A percentile compares a stretch with the other conserved stretches of the same genome.
Conservation (phyloP, 2,329 filamentous ascomycete species). For the Triangularia verruculosa region DNA sequence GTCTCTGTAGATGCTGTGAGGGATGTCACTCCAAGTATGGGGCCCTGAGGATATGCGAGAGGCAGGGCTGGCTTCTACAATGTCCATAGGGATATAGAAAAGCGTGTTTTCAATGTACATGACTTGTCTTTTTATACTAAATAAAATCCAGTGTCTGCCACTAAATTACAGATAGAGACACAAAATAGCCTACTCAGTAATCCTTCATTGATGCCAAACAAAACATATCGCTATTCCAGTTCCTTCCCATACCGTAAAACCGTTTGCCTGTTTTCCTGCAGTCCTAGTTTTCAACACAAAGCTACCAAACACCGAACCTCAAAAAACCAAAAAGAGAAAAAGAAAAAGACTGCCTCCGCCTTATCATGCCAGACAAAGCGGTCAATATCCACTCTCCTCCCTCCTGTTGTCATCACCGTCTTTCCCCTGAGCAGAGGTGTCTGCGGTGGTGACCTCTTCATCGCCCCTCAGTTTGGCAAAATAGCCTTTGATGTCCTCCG, state of each 20-base stretch:
- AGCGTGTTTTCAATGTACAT: not conserved
- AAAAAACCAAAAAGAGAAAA: not conserved
- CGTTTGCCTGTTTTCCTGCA: not conserved
- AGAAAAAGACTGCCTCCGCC: not conserved
- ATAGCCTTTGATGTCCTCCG: slow-evolving; percentile 94
- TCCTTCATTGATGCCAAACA: not conserved
- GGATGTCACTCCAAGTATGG: too few relatives aligned
- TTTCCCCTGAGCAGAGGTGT: slow-evolving; percentile 45
- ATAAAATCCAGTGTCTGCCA: not conserved
- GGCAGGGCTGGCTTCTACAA: too few relatives aligned
- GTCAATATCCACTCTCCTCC: not conserved
- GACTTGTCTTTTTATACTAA: not conserved
- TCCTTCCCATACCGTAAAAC: not conserved
- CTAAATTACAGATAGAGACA: not conserved
- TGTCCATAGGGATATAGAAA: too few relatives aligned
- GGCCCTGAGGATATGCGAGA: too few relatives aligned
- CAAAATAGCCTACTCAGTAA: not conserved
- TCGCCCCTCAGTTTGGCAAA: slow-evolving; percentile 94
- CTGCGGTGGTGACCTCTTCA: slow-evolving; percentile 64
- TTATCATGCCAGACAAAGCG: not conserved
- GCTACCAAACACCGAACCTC: not conserved
- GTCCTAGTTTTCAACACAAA: not conserved
- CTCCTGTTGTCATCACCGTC: slow-evolving; percentile 34
- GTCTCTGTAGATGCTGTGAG: too few relatives aligned
- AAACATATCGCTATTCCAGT: not conserved